Conservation (phyloP, 306 rosid species). For the Cucurbita maxima region DNA sequence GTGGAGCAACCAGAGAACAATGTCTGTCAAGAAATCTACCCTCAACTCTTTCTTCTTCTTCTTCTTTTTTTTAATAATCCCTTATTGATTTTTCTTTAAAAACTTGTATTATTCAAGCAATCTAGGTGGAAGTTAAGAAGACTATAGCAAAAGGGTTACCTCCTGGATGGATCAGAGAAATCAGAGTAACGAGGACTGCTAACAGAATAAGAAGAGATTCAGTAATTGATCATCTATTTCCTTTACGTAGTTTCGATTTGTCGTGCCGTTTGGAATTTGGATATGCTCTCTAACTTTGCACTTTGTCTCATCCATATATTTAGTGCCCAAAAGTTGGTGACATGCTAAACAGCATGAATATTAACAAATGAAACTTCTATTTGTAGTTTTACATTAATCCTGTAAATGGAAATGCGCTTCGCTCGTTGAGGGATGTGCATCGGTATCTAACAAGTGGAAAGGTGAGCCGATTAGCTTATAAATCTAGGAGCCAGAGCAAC, state of each 20-base stretch:
- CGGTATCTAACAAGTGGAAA: constrained; percentile 38
- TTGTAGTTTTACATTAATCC: constrained; percentile 61
- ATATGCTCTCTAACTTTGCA: not conserved
- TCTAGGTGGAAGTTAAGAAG: constrained; percentile 50
- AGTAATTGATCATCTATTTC: constrained; percentile 23
- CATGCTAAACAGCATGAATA: not conserved
- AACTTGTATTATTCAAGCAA: constrained; percentile 36
- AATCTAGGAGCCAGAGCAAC: constrained; percentile 13
- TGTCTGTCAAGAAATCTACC: constrained; percentile 38
- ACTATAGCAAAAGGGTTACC: constrained; percentile 41
- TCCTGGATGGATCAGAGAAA: constrained; percentile 47
- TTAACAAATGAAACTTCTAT: constrained; percentile 1
- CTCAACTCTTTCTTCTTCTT: not conserved
- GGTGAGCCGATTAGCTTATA: constrained; percentile 20
- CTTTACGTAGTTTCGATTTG: not conserved
- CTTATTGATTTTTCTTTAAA: constrained; percentile 18
- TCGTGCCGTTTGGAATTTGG: not conserved
- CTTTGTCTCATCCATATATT: not conserved
- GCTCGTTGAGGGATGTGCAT: constrained; percentile 37
- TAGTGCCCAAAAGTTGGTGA: not conserved
- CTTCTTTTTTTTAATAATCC: too few species aligned
- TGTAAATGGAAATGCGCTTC: constrained; percentile 33
- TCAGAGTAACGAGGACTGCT: constrained; percentile 26
- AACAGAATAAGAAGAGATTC: constrained; percentile 31
- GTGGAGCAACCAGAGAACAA: constrained; percentile 20